Percentiles rank a stretch among this genome's conserved stretches.
These are phyloP conservation scores for Populus pruinosa DNA, from an alignment of 345 rosid species.

Conservation along the genomic window DNA sequence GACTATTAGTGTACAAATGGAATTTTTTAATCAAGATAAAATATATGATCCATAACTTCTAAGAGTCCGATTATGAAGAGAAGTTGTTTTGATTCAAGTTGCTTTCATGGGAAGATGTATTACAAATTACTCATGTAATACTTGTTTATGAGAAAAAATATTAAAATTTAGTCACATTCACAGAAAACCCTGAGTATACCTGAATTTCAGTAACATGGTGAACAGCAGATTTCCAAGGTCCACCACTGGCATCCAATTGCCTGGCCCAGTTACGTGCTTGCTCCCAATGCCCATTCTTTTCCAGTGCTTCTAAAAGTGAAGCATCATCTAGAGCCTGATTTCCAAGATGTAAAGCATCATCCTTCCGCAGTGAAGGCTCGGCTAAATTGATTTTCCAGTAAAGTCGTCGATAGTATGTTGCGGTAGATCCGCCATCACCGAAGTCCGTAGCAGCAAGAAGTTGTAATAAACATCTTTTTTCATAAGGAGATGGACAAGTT, in stretches of 20 bases:
- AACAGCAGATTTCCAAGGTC: constrained; percentile 75
- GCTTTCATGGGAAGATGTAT: neutral
- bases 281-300: constrained; percentile 87
- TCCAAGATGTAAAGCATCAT: constrained; percentile 66
- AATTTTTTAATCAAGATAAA: no score
- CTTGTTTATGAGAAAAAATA: neutral
- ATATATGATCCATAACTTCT: no score
- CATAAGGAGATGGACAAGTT: constrained; percentile 94
- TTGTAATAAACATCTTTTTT: constrained; percentile 85
- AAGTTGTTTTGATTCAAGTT: neutral
- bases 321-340: constrained; percentile 84
- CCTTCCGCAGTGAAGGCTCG: constrained; percentile 76
- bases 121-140: neutral
- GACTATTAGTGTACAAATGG: no score
- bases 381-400: constrained; percentile 95
- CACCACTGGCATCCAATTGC: constrained; percentile 87
- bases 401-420: constrained; percentile 66
- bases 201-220: constrained; percentile 95
- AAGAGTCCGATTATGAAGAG: no score
- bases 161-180: no score
- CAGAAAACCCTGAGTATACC: constrained; percentile 37
- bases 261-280: constrained; percentile 98
- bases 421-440: constrained; percentile 88
- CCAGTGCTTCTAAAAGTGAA: constrained; percentile 78
- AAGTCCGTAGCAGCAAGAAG: constrained; percentile 91